Conservation (phyloP, 225 moss, liverwort and hornwort species). For the Climacium dendroides region DNA sequence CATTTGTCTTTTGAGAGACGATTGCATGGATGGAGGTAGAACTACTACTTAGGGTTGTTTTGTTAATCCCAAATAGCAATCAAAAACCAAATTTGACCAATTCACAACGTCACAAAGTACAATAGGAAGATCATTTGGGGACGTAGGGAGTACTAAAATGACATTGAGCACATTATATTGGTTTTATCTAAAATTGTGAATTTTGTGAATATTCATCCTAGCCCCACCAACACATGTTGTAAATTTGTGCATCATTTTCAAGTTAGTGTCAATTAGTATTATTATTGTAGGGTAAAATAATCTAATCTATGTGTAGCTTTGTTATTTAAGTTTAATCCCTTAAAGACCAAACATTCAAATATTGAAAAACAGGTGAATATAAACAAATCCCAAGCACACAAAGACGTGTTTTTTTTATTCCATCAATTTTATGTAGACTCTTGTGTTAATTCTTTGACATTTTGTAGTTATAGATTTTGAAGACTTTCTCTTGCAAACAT, state of each 20-base stretch:
- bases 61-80: too few species aligned
- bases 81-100: too few species aligned
- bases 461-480: background rate
- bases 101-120: too few species aligned
- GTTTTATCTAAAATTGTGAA: background rate
- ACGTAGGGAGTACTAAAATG: too few species aligned
- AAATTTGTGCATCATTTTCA: background rate
- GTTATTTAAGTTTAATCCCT: background rate
- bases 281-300: too few species aligned
- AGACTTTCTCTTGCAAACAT: background rate
- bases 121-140: too few species aligned
- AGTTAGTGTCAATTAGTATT: fast-evolving
- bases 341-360: fast-evolving
- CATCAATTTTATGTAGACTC: background rate
- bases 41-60: too few species aligned
- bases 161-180: too few species aligned
- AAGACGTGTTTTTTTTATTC: background rate
- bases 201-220: background rate
- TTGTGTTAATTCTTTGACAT: too few species aligned
- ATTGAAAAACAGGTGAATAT: background rate
- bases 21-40: too few species aligned
- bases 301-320: too few species aligned
- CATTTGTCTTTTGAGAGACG: too few species aligned
- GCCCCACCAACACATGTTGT: background rate
- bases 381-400: background rate